Evolutionary conservation across 1,284 basidiomycete species (phyloP).

Genomic region (Moesziomyces parantarcticus): DNA sequence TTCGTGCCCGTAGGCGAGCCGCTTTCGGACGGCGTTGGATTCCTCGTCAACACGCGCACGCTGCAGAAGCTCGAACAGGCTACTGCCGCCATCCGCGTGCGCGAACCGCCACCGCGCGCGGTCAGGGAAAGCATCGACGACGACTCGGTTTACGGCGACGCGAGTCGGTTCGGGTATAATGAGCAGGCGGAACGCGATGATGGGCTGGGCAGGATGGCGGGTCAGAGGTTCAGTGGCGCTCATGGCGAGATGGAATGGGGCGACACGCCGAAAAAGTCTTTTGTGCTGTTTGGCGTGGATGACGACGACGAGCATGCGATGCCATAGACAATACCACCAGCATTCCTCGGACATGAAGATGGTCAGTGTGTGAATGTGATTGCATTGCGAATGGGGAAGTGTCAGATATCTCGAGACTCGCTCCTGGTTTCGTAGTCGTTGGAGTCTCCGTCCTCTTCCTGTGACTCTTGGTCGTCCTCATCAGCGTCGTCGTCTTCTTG

Average conservation of each 20-base stretch:
- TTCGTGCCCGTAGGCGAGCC: constrained; percentile 56
- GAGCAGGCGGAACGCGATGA: constrained; percentile 3
- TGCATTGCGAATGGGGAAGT: neutral
- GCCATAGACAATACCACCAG: too few relatives aligned
- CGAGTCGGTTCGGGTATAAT: constrained; percentile 17
- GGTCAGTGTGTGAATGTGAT: neutral
- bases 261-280: constrained; percentile 45
- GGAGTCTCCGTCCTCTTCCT: neutral
- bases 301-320: constrained; percentile 28
- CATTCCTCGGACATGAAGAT: too few relatives aligned
- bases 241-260: constrained; percentile 57
- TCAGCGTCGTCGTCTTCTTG: constrained; percentile 1
- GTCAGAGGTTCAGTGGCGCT: constrained; percentile 40
- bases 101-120: neutral
- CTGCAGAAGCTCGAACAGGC: constrained; percentile 46
- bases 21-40: constrained; percentile 41
- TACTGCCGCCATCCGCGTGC: constrained; percentile 35
- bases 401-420: neutral
- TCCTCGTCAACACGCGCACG: constrained; percentile 37
- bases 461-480: neutral
- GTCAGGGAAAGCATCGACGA: constrained; percentile 19
- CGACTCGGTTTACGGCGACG: constrained; percentile 32
- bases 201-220: constrained; percentile 15
- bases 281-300: constrained; percentile 48
- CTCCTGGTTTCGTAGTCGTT: neutral